These are phyloP conservation scores for Lentinula detonsa DNA, from an alignment of 768 basidiomycete genomes.

Conservation along the genomic window DNA sequence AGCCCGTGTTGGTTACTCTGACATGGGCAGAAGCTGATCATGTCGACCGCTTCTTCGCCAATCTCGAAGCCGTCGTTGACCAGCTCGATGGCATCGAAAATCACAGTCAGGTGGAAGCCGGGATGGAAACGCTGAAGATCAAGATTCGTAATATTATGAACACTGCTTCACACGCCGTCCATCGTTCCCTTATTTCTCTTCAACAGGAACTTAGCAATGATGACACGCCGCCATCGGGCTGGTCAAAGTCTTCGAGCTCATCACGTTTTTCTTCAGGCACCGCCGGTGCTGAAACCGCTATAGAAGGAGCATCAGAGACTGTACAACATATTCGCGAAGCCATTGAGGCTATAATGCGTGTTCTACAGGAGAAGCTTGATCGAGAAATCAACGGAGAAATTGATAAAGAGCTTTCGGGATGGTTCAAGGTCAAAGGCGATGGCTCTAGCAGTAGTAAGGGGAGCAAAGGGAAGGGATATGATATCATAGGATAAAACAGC, in stretches of 20 bases:
- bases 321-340: not conserved
- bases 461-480: conserved; percentile 2
- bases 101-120: not conserved
- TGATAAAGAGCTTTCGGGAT: not conserved
- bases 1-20: not conserved
- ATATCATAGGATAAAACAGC: not conserved
- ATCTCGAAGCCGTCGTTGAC: not conserved
- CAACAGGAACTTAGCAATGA: not conserved
- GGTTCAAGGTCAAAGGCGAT: conserved; percentile 4
- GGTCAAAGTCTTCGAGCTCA: not conserved
- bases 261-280: not conserved
- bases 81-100: not conserved
- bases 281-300: not conserved
- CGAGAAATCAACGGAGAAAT: not conserved
- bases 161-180: not conserved
- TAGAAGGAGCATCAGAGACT: not conserved
- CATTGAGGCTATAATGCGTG: not conserved
- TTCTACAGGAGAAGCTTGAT: not conserved
- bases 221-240: not conserved
- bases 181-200: not conserved
- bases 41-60: not conserved
- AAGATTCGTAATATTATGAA: conserved; percentile 1
- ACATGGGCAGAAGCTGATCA: not conserved
- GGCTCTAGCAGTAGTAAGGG: not conserved
- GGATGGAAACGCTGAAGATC: not conserved